Evolutionary conservation across 2,329 filamentous ascomycete genomes (phyloP), one percentile per base, ranked within the genome.

Genomic region (Ascochyta koolunga): DNA sequence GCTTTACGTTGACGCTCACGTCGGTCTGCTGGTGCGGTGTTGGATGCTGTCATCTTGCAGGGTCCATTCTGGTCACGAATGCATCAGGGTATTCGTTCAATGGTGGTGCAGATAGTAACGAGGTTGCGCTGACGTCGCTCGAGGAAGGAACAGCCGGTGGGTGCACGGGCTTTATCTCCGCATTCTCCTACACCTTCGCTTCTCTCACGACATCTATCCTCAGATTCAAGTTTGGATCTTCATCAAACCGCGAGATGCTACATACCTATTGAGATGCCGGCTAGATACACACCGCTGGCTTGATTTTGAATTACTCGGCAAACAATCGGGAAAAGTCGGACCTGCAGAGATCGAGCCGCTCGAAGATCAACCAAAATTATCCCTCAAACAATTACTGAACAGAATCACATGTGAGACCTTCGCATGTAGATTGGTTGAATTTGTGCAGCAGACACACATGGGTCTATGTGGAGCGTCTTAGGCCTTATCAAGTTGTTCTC

Each of bases 1-100:
- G 56, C 48, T 5, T 13, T 37, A 9, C 55, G 56, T 37, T 66
- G 54, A 5, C 63, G 61, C 16, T 52, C 39, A 33, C 52, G 50
- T 13, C 55, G 59, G 22, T 50, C 38, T 25, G 48, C 59, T 15
- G 52, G 36, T 0, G 36, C 9, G 3, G 24, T 27, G 10, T 44
- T 42, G 0, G 46, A 24, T 11, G 39, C 25, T 35, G 35, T 29
- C 61, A 64, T 64, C 0, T 15, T 49, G 31, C 5, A 15, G n/a
- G 13, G 7, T 16, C 9, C 21, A 29, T 7, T n/a, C 6, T 31
- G 37, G n/a, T n/a, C n/a, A n/a, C n/a, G 3, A 10, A 33, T 22
- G 21, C 37, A 41, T 53, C 11, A 32, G 11, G 25, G 37, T 13
- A 21, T 10, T 41, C 5, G 27, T 25, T 6, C 18, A 21, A n/a